Percentiles rank a stretch among this genome's conserved stretches.
phyloP scores from a whole-genome alignment of 352 stramenopile species.

The Salisapilia sapeloensis region DNA sequence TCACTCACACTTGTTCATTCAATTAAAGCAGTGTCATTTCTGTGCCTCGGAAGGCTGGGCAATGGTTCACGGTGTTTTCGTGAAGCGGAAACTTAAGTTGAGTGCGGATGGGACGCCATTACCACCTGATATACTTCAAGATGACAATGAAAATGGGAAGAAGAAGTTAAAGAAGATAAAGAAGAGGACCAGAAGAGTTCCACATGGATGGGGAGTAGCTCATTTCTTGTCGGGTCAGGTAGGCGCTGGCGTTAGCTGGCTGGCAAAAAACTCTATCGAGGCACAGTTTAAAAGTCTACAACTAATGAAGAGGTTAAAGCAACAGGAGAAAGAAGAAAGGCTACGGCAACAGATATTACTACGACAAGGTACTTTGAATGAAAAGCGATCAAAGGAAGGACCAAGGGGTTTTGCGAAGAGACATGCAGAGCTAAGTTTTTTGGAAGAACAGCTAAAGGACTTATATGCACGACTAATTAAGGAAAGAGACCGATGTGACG shows the following conservation, averaged over 20 bases:
- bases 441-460: constrained; percentile 33
- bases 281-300: constrained; percentile 55
- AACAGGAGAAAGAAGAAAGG: constrained; percentile 43
- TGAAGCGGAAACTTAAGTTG: constrained; percentile 14
- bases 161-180: constrained; percentile 5
- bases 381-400: constrained; percentile 43
- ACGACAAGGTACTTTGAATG: constrained; percentile 45
- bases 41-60: constrained; percentile 55
- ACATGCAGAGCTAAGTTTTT: constrained; percentile 31
- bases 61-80: constrained; percentile 62
- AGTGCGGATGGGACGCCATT: background rate
- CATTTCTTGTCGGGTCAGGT: constrained; percentile 40
- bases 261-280: constrained; percentile 46
- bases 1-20: constrained; percentile 27
- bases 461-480: constrained; percentile 26
- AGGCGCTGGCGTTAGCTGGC: constrained; percentile 21
- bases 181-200: constrained; percentile 17
- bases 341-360: constrained; percentile 43
- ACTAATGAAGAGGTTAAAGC: constrained; percentile 46
- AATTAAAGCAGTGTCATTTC: constrained; percentile 31
- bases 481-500: constrained; percentile 9
- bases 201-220: constrained; percentile 62
- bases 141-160: constrained; percentile 4
- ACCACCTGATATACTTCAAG: no score
- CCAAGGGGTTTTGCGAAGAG: constrained; percentile 49